Percentiles rank a stretch among this genome's conserved stretches.
Conservation (phyloP, 768 basidiomycete species). For the Tricholoma saponaceum region DNA sequence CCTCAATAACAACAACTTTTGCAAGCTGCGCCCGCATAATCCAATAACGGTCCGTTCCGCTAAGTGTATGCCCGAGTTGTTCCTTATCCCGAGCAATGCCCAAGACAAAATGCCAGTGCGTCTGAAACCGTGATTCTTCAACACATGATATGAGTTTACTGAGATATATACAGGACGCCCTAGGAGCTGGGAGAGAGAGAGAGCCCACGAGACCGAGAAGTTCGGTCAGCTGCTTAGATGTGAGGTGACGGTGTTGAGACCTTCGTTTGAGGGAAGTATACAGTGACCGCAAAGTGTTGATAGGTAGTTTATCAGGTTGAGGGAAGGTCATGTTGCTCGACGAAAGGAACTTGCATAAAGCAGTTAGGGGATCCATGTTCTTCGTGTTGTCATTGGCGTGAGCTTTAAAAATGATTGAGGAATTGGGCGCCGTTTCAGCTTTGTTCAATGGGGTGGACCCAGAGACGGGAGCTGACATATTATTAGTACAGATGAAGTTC, state of each 20-base stretch:
- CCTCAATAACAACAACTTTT: constrained; percentile 15
- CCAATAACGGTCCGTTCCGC: constrained; percentile 58
- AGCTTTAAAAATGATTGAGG: background rate
- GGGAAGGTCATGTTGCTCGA: constrained; percentile 11
- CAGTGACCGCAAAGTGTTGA: constrained; percentile 32
- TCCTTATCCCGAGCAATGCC: constrained; percentile 43
- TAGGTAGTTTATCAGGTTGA: constrained; percentile 18
- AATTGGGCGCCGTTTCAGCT: background rate
- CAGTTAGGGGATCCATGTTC: background rate
- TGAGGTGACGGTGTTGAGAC: constrained; percentile 29
- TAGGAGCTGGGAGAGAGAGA: constrained; percentile 32
- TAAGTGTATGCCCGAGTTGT: constrained; percentile 25
- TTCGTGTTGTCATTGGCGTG: too few relatives aligned
- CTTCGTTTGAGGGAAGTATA: constrained; percentile 33
- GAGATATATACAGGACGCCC: constrained; percentile 21
- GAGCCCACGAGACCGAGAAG: constrained; percentile 49
- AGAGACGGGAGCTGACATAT: background rate
- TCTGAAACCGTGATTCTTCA: constrained; percentile 9
- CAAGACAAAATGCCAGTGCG: constrained; percentile 49
- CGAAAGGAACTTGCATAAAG: constrained; percentile 13
- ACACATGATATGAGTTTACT: constrained; percentile 28
- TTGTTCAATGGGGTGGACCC: background rate
- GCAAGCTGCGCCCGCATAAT: constrained; percentile 47
- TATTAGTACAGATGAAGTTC: background rate
- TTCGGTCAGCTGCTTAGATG: constrained; percentile 30